A percentile compares a stretch with the other conserved stretches of the same genome.
Evolutionary conservation across 768 basidiomycete genomes (phyloP).

Genomic region (Omphalotus guepiniiformis): DNA sequence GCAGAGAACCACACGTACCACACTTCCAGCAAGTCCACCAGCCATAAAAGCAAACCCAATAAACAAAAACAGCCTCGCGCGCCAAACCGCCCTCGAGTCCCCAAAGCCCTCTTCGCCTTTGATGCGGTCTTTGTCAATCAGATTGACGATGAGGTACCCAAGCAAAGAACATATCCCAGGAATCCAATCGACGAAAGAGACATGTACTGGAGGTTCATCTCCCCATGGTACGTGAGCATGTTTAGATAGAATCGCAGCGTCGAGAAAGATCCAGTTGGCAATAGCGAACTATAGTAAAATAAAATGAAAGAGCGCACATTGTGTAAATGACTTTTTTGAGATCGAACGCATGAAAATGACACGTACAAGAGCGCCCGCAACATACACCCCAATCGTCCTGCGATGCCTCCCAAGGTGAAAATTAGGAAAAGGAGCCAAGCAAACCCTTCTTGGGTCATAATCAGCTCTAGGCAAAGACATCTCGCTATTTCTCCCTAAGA

Average conservation of each 20-base stretch:
- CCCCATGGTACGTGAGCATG: conserved; percentile 77
- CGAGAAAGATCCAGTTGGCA: conserved; percentile 93
- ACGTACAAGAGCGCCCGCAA: conserved; percentile 88
- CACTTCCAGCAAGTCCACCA: conserved; percentile 93
- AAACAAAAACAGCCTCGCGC: conserved; percentile 86
- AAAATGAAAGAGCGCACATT: no score
- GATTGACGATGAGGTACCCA: conserved; percentile 87
- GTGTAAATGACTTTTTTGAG: neutral
- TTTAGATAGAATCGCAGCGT: conserved; percentile 86
- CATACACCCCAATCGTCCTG: conserved; percentile 81
- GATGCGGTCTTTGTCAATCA: conserved; percentile 93
- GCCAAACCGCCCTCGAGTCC: conserved; percentile 83
- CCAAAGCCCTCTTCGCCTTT: conserved; percentile 76
- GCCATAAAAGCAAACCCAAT: conserved; percentile 97
- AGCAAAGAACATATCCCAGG: conserved; percentile 90
- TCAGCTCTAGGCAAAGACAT: conserved; percentile 49
- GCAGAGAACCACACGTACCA: conserved; percentile 52
- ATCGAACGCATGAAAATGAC: conserved; percentile 2
- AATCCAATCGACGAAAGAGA: conserved; percentile 96
- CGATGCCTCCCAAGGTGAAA: conserved; percentile 71
- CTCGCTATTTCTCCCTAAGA: neutral
- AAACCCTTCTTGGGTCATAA: conserved; percentile 71
- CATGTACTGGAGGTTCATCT: conserved; percentile 55
- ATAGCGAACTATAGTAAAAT: conserved; percentile 72
- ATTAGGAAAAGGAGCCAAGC: conserved; percentile 79